These are phyloP conservation scores for Xerocomellus intermedius DNA, from an alignment of 768 basidiomycete genomes.

Conservation along the genomic window DNA sequence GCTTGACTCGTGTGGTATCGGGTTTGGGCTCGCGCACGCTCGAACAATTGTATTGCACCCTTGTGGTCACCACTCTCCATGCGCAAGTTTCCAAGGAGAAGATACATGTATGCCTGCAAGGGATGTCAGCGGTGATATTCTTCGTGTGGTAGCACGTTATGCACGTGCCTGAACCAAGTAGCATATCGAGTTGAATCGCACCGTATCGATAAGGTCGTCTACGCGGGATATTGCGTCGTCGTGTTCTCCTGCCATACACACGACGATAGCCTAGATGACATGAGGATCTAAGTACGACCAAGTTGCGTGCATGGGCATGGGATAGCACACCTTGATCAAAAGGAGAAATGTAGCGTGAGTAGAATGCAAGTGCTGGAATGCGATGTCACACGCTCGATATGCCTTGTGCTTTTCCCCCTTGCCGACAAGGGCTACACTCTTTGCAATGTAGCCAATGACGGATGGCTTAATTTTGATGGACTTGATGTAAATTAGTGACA, in stretches of 20 bases:
- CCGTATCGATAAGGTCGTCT: neutral
- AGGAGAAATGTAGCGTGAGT: neutral
- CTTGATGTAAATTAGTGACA: neutral
- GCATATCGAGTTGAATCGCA: neutral
- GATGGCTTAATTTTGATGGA: neutral
- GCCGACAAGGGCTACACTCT: neutral
- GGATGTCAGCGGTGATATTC: neutral
- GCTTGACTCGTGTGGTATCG: neutral
- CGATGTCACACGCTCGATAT: neutral
- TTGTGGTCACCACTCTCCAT: neutral
- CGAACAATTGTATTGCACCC: neutral
- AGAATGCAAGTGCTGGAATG: neutral
- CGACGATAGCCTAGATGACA: neutral
- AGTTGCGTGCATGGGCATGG: neutral
- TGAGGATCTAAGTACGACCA: neutral
- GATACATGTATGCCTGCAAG: neutral
- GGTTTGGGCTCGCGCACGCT: neutral
- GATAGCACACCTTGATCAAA: neutral
- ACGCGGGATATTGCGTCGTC: neutral
- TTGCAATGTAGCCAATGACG: neutral
- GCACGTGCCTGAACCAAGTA: neutral
- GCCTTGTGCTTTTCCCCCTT: neutral
- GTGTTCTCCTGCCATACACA: neutral
- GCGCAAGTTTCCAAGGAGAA: neutral
- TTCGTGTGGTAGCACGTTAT: no score